phyloP scores from a whole-genome alignment of 2,329 filamentous ascomycete species.

The Fonsecaea multimorphosa region DNA sequence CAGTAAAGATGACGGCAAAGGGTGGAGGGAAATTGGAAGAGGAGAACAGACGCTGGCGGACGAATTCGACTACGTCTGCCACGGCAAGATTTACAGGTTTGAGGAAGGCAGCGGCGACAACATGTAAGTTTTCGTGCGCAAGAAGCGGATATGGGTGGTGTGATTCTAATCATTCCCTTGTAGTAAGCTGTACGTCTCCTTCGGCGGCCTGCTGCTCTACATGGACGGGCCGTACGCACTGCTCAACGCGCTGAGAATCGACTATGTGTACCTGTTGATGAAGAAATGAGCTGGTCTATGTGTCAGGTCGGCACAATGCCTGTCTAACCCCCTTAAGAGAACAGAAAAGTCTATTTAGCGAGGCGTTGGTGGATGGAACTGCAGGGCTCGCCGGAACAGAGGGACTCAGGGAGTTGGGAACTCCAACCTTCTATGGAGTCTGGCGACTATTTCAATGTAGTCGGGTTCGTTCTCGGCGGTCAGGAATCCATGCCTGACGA shows the following conservation, averaged over 20 bases:
- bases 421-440: constrained; percentile 78
- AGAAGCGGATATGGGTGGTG: neutral
- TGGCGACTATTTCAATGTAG: constrained; percentile 74
- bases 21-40: constrained; percentile 77
- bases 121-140: constrained; percentile 70
- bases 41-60: constrained; percentile 62
- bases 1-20: constrained; percentile 71
- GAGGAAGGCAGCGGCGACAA: constrained; percentile 72
- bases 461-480: constrained; percentile 78
- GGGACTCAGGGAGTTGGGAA: constrained; percentile 69
- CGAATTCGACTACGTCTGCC: constrained; percentile 59
- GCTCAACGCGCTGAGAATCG: constrained; percentile 86
- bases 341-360: constrained; percentile 30
- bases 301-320: neutral
- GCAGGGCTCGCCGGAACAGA: neutral
- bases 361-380: constrained; percentile 24
- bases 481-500: constrained; percentile 81
- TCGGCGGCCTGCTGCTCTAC: constrained; percentile 87
- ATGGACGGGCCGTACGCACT: constrained; percentile 96
- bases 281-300: constrained; percentile 71
- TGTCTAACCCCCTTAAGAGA: neutral
- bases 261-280: constrained; percentile 89
- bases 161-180: constrained; percentile 40
- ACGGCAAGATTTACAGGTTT: constrained; percentile 60
- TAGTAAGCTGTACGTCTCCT: constrained; percentile 93